Evolutionary conservation across 139 green algal genomes (phyloP).

Genomic region (Trebouxia sp.): DNA sequence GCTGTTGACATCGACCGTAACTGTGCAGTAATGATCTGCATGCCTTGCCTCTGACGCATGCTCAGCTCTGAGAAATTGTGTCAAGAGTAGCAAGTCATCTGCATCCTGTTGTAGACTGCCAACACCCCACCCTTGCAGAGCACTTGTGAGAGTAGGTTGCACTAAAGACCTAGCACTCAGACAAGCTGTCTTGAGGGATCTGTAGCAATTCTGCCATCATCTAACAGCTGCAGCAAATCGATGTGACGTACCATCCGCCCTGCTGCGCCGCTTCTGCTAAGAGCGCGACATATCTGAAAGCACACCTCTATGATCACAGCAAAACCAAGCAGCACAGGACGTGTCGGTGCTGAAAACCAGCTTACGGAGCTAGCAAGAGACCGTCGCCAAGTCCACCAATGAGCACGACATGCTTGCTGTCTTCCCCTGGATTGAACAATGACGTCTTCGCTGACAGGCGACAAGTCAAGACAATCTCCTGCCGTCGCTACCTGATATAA

Average conservation of each 20-base stretch:
- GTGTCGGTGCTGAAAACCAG: background rate
- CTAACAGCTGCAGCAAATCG: no score
- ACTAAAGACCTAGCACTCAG: background rate
- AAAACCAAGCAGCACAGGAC: background rate
- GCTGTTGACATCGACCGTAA: background rate
- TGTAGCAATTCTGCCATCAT: no score
- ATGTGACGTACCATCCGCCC: constrained; percentile 7
- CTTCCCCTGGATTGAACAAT: background rate
- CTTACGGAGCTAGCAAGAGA: constrained; percentile 61
- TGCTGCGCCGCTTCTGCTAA: constrained; percentile 57
- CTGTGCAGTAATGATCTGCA: background rate
- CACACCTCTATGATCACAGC: background rate
- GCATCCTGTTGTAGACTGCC: constrained; percentile 67
- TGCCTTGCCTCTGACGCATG: constrained; percentile 22
- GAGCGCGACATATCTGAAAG: constrained; percentile 53
- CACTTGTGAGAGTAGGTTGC: constrained; percentile 5
- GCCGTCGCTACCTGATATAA: background rate
- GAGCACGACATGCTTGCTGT: constrained; percentile 43
- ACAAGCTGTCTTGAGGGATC: no score
- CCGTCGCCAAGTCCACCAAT: constrained; percentile 67
- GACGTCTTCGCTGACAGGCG: background rate
- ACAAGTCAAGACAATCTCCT: background rate
- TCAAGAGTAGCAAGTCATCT: constrained; percentile 61
- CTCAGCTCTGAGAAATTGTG: constrained; percentile 39
- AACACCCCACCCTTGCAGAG: constrained; percentile 61